phyloP scores from a whole-genome alignment of 257 asterid genomes.

The Fraxinus quadrangulata region DNA sequence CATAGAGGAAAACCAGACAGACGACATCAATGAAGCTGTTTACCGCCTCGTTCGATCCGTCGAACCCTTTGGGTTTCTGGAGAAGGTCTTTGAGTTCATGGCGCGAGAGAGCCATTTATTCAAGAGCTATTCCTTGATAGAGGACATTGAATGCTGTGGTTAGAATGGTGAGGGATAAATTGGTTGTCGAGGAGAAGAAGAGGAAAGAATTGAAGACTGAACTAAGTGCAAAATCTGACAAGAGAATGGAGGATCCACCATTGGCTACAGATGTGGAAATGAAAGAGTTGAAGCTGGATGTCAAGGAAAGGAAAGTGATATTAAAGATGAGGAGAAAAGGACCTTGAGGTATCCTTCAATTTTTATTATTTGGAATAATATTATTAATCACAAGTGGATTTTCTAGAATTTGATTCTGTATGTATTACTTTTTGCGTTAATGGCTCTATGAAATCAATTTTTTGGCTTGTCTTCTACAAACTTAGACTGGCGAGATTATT shows the following conservation, averaged over 20 bases:
- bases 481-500: not conserved
- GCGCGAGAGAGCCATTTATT: slow-evolving; percentile 78
- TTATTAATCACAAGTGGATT: not conserved
- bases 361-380: no score
- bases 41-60: slow-evolving; percentile 54
- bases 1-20: slow-evolving; percentile 44
- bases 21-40: slow-evolving; percentile 42
- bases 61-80: slow-evolving; percentile 71
- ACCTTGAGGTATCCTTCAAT: slow-evolving; percentile 39
- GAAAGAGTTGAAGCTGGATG: slow-evolving; percentile 15
- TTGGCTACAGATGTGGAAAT: not conserved
- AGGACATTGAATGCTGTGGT: slow-evolving; percentile 66
- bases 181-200: slow-evolving; percentile 37
- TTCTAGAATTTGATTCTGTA: no score
- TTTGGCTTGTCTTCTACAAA: not conserved
- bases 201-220: slow-evolving; percentile 30
- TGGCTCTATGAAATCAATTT: not conserved
- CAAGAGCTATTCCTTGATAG: slow-evolving; percentile 62
- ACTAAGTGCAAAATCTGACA: slow-evolving; percentile 10
- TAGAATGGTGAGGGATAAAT: slow-evolving; percentile 62
- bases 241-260: slow-evolving; percentile 21
- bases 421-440: not conserved
- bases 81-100: slow-evolving; percentile 58
- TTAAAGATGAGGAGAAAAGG: slow-evolving; percentile 45
- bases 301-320: slow-evolving; percentile 10